These are phyloP conservation scores for Exophiala lecanii-corni DNA, from an alignment of 2,329 filamentous ascomycete genomes.

Conservation along the genomic window DNA sequence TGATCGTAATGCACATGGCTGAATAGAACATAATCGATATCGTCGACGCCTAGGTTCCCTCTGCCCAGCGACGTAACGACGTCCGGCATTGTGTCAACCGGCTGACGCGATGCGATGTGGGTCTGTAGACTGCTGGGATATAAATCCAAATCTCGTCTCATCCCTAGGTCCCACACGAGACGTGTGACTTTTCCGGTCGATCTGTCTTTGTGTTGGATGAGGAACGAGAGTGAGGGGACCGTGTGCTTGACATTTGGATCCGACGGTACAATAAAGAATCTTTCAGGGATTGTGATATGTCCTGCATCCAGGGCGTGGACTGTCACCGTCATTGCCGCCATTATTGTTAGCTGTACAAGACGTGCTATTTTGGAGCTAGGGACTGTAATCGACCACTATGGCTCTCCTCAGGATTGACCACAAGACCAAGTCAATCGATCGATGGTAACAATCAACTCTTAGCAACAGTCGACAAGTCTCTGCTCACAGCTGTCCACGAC, in stretches of 20 bases:
- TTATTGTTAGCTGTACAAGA: too few species aligned
- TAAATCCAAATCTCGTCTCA: constrained; percentile 27
- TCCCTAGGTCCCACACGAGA: constrained; percentile 30
- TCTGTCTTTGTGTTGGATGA: constrained; percentile 28
- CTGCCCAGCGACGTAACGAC: constrained; percentile 31
- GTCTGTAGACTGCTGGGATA: constrained; percentile 26
- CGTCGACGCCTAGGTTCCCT: constrained; percentile 33
- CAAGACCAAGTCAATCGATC: too few species aligned
- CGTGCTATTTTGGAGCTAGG: too few species aligned
- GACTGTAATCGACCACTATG: too few species aligned
- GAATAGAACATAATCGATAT: constrained; percentile 41
- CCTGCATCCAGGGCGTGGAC: constrained; percentile 36
- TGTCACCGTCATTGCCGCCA: constrained; percentile 28
- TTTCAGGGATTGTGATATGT: constrained; percentile 28
- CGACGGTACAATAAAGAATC: constrained; percentile 29
- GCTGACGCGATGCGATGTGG: constrained; percentile 28
- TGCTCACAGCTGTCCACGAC: too few species aligned
- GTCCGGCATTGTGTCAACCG: constrained; percentile 27
- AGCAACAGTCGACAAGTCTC: too few species aligned
- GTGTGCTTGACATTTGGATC: constrained; percentile 23
- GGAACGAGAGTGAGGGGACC: constrained; percentile 32
- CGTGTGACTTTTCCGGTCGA: constrained; percentile 20
- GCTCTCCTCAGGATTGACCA: too few species aligned
- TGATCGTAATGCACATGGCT: constrained; percentile 35
- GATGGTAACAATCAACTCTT: too few species aligned